Evolutionary conservation across 1,284 basidiomycete genomes (phyloP).

Genomic region (Fomitopsis schrenkii): DNA sequence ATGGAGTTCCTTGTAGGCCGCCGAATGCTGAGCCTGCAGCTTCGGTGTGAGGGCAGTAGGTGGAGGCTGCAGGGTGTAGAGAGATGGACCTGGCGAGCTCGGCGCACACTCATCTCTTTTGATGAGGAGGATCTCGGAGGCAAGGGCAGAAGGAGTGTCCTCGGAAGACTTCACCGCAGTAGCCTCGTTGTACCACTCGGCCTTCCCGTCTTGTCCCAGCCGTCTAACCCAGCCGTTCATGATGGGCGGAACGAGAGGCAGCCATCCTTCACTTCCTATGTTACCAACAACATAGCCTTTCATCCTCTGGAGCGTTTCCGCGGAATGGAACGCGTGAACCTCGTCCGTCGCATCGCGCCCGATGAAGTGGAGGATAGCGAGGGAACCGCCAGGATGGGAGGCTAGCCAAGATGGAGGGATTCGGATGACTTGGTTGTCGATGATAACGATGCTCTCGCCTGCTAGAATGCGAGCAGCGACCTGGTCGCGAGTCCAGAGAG

Average conservation of each 20-base stretch:
- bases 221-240: constrained; percentile 77
- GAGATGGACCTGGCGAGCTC: constrained; percentile 36
- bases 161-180: constrained; percentile 36
- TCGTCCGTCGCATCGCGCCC: constrained; percentile 95
- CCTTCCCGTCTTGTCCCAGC: constrained; percentile 36
- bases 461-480: constrained; percentile 68
- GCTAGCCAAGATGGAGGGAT: constrained; percentile 83
- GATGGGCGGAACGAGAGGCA: constrained; percentile 85
- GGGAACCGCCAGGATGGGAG: constrained; percentile 86
- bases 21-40: constrained; percentile 68
- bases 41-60: constrained; percentile 53
- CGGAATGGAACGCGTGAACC: constrained; percentile 88
- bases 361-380: constrained; percentile 93
- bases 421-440: constrained; percentile 73
- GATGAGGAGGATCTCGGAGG: constrained; percentile 64
- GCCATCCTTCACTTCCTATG: constrained; percentile 68
- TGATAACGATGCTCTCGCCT: constrained; percentile 81
- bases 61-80: constrained; percentile 47
- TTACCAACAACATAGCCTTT: constrained; percentile 72
- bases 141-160: constrained; percentile 30
- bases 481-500: constrained; percentile 48
- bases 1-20: constrained; percentile 82
- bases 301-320: constrained; percentile 63
- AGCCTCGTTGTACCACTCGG: constrained; percentile 63
- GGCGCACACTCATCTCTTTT: constrained; percentile 28